Conservation (phyloP, 768 basidiomycete genomes). For the Hericium alpestre region DNA sequence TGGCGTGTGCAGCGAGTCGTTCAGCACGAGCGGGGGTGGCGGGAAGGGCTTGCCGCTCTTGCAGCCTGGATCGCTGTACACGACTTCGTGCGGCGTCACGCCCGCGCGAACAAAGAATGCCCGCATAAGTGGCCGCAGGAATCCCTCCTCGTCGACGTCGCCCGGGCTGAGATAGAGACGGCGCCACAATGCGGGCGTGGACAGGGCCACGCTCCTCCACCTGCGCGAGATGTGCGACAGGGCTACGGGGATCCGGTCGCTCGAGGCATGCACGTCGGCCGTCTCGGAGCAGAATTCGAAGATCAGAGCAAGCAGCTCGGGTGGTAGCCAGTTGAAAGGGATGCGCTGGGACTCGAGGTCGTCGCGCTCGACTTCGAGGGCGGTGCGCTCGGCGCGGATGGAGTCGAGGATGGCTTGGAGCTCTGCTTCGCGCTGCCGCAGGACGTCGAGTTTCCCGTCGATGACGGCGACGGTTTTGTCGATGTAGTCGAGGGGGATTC, state of each 20-base stretch:
- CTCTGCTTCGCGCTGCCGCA: constrained; percentile 1
- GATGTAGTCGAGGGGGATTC: background rate
- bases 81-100: constrained; percentile 1
- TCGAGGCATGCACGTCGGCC: background rate
- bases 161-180: constrained; percentile 4
- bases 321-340: constrained; percentile 8
- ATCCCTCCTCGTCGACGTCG: background rate
- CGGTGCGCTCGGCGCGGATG: background rate
- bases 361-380: constrained; percentile 1
- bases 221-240: constrained; percentile 11
- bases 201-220: constrained; percentile 8
- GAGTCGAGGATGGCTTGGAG: constrained; percentile 8
- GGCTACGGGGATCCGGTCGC: constrained; percentile 4
- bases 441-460: constrained; percentile 1
- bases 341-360: constrained; percentile 1
- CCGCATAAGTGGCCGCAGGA: background rate
- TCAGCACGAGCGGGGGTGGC: background rate
- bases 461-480: constrained; percentile 1
- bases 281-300: constrained; percentile 3
- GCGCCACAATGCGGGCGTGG: constrained; percentile 7
- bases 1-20: too few species aligned
- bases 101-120: constrained; percentile 1
- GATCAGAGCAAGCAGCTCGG: constrained; percentile 11
- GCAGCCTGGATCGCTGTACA: background rate
- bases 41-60: too few species aligned